Conservation (phyloP, 495 filamentous ascomycete genomes). For the Talaromyces liani region DNA sequence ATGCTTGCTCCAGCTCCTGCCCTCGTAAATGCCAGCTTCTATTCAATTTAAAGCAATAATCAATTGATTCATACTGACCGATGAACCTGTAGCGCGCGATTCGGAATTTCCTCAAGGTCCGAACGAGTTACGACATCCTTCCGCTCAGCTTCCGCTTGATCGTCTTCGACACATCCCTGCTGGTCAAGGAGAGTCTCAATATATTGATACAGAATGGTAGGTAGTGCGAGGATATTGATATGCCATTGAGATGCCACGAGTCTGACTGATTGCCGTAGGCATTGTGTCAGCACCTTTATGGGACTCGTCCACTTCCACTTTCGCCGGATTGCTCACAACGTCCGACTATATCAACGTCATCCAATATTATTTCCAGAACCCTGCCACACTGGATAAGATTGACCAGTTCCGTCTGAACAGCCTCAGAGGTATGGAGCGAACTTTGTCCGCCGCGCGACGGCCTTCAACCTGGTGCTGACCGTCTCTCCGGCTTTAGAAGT, state of each 20-base stretch:
- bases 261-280: slow-evolving; percentile 43
- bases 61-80: slow-evolving; percentile 10
- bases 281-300: slow-evolving; percentile 97
- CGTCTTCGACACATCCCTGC: slow-evolving; percentile 86
- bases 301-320: slow-evolving; percentile 91
- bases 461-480: not conserved
- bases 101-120: slow-evolving; percentile 92
- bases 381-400: slow-evolving; percentile 77
- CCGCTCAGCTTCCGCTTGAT: slow-evolving; percentile 96
- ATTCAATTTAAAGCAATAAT: slow-evolving; percentile 1
- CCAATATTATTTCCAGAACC: slow-evolving; percentile 99
- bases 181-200: slow-evolving; percentile 94
- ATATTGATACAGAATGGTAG: slow-evolving; percentile 96
- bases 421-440: slow-evolving; percentile 60
- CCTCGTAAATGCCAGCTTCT: not conserved
- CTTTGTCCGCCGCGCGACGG: not conserved
- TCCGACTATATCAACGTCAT: slow-evolving; percentile 98
- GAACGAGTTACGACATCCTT: slow-evolving; percentile 96
- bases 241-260: not conserved
- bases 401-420: slow-evolving; percentile 93
- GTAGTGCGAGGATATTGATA: slow-evolving; percentile 14
- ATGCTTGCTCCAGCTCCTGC: not conserved
- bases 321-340: slow-evolving; percentile 89
- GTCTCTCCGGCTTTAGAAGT: slow-evolving; percentile 54
- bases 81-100: slow-evolving; percentile 63